phyloP scores from a whole-genome alignment of 331 rosid genomes.

The Acacia pycnantha region DNA sequence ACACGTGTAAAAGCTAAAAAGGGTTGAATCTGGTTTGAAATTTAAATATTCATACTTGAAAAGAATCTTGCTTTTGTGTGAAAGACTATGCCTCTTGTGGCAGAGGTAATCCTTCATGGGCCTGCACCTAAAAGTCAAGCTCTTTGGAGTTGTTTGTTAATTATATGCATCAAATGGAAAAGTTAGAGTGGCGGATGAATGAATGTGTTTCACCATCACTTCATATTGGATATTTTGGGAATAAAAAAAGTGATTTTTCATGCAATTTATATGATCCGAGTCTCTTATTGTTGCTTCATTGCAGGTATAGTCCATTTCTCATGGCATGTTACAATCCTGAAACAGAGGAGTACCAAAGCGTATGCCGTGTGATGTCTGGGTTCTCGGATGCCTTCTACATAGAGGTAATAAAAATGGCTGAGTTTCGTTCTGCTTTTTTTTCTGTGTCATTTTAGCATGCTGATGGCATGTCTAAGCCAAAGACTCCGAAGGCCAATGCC shows the following conservation, averaged over 20 bases:
- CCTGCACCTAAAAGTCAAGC: not conserved
- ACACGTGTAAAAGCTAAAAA: not conserved
- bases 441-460: not conserved
- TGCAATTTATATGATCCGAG: conserved; percentile 16
- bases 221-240: not conserved
- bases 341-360: conserved; percentile 86
- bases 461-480: not conserved
- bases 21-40: conserved; percentile 6
- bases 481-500: not conserved
- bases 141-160: not conserved
- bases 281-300: conserved; percentile 16
- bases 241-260: not conserved
- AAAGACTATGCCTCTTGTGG: not conserved
- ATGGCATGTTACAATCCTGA: conserved; percentile 92
- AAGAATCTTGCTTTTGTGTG: not conserved
- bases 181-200: not conserved
- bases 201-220: not conserved
- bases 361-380: conserved; percentile 97
- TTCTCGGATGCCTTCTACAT: conserved; percentile 79
- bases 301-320: conserved; percentile 96
- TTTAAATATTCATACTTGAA: not conserved
- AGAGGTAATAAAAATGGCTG: conserved; percentile 56
- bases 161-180: not conserved
- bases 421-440: not conserved
- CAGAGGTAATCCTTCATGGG: not conserved